A percentile compares a stretch with the other conserved stretches of the same genome.
phyloP scores from a whole-genome alignment of 2,329 filamentous ascomycete species.

The Colletotrichum sp. region DNA sequence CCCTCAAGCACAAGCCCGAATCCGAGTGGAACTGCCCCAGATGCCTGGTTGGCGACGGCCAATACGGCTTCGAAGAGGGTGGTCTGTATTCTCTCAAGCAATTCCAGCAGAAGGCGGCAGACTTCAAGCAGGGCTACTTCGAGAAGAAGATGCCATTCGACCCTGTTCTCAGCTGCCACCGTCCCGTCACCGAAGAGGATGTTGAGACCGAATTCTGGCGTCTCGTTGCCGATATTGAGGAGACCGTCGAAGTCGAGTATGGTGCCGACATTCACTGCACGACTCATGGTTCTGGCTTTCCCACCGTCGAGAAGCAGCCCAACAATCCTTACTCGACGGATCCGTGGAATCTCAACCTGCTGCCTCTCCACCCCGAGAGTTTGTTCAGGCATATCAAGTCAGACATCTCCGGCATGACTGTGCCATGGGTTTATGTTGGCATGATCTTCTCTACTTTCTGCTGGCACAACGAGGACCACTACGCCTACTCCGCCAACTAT shows the following conservation, averaged over 20 bases:
- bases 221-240: constrained; percentile 89
- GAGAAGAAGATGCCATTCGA: constrained; percentile 89
- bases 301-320: constrained; percentile 90
- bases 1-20: constrained; percentile 76
- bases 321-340: constrained; percentile 86
- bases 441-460: constrained; percentile 99
- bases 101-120: constrained; percentile 94
- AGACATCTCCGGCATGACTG: constrained; percentile 98
- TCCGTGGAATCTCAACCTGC: constrained; percentile 93
- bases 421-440: constrained; percentile 98
- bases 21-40: constrained; percentile 95
- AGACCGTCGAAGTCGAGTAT: constrained; percentile 97
- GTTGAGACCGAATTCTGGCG: constrained; percentile 98
- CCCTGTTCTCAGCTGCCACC: constrained; percentile 78
- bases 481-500: constrained; percentile 97
- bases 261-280: constrained; percentile 98
- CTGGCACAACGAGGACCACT: constrained; percentile 99
- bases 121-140: constrained; percentile 95
- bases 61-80: constrained; percentile 97
- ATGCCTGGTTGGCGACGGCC: constrained; percentile 93
- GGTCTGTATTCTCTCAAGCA: constrained; percentile 93
- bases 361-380: constrained; percentile 89
- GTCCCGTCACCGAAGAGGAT: constrained; percentile 89
- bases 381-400: constrained; percentile 97
- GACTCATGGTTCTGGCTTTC: constrained; percentile 96